Evolutionary conservation across 495 filamentous ascomycete genomes (phyloP), one percentile per base, ranked within the genome.

Genomic region (Xylaria castorea): DNA sequence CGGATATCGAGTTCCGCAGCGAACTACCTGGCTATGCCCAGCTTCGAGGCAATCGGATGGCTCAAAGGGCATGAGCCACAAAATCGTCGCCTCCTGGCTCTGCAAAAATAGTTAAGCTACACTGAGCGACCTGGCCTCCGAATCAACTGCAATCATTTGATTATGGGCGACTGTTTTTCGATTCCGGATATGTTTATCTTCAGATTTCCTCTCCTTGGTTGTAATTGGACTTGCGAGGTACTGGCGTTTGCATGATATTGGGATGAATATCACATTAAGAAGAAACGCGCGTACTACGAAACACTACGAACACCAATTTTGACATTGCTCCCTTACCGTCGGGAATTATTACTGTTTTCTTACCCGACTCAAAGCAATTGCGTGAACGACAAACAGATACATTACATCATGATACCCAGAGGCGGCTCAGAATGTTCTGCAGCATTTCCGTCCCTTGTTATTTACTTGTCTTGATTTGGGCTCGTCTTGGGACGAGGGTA

Each of bases 21-120:
- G 71, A 69, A 57, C 66, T 83, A 55, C 84, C 84, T 1, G 83
- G 81, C 12, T 85, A 84, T 46, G 72, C 75, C 42, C 76, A 77
- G 44, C 5, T 72, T 62, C 48, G 6, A 34, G n/a, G n/a, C 44
- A 71, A 58, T 38, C 61, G 74, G 34, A 66, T 65, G 9, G 64
- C 57, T 53, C n/a, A 48, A 50, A 42, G 32, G n/a, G 30, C 5
- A 22, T 65, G 42, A 61, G 32, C 32, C 9, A 38, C 7, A 20
- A 25, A 7, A 61, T 27, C 27, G 5, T 18, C 51, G 5, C 51
- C n/a, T 14, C 27, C 53, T 32, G 14, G 53, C 53, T 57, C 14
- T 57, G 20, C 25, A 32, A 57, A 30, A 57, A 32, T 57, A 57
- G 25, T 12, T 30, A 18, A 12, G 53, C 14, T 61, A 16, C 18